Evolutionary conservation across 306 rosid species (phyloP).

Genomic region (Cotoneaster glaucophyllus): DNA sequence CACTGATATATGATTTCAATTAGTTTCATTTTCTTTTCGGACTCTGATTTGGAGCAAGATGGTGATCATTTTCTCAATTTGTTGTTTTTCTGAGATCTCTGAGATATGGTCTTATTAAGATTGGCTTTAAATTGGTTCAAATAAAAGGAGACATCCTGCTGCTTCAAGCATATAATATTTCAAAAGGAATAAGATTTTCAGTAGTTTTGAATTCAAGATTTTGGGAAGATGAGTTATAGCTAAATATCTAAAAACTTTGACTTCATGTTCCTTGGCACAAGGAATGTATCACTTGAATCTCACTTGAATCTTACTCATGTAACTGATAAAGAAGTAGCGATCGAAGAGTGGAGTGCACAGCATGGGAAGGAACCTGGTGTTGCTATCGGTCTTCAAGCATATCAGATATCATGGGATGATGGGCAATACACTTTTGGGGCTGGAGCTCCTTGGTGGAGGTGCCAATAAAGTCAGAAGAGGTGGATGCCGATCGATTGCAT

Average conservation of each 20-base stretch:
- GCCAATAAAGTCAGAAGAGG: no score
- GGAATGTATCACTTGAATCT: neutral
- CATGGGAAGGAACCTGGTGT: no score
- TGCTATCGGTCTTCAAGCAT: neutral
- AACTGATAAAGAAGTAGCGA: no score
- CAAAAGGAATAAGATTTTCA: neutral
- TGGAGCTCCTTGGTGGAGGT: no score
- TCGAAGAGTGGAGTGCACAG: no score
- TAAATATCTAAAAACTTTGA: neutral
- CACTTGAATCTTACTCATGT: no score
- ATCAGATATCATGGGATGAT: no score
- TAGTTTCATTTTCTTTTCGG: neutral
- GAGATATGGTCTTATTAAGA: slow-evolving; percentile 2
- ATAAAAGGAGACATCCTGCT: neutral
- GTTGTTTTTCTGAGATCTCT: slow-evolving; percentile 3
- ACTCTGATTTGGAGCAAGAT: slow-evolving; percentile 11
- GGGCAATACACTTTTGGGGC: no score
- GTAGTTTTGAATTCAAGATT: neutral
- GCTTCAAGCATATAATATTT: neutral
- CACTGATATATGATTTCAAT: neutral
- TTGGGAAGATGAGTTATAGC: neutral
- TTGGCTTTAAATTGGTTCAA: neutral
- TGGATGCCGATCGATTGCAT: no score
- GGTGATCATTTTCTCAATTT: slow-evolving; percentile 1
- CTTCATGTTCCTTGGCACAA: slow-evolving; percentile 13